phyloP scores from a whole-genome alignment of 805 yeast species.

The Teunomyces stri region DNA sequence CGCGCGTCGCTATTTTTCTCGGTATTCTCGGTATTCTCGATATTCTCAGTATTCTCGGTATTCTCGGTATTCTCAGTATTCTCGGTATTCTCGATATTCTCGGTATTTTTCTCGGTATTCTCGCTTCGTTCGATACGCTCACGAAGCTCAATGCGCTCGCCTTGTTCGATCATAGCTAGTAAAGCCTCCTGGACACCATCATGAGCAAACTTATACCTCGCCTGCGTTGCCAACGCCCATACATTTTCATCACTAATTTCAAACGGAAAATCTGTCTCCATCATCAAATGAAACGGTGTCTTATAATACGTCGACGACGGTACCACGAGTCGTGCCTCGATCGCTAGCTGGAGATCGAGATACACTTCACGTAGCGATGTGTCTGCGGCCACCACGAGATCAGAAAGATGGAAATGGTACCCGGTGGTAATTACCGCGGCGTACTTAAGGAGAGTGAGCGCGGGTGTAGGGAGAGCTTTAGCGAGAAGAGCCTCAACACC shows the following conservation, averaged over 20 bases:
- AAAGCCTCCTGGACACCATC: constrained; percentile 36
- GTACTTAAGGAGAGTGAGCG: constrained; percentile 27
- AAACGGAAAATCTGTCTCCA: constrained; percentile 23
- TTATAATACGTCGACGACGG: constrained; percentile 46
- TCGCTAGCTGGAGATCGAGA: constrained; percentile 29
- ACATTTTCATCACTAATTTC: constrained; percentile 29
- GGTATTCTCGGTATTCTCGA: too few relatives aligned
- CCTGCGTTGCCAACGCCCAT: constrained; percentile 32
- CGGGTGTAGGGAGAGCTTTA: constrained; percentile 14
- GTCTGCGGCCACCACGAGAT: constrained; percentile 37
- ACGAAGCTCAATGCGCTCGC: constrained; percentile 12
- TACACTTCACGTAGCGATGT: constrained; percentile 30
- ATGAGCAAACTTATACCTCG: constrained; percentile 41
- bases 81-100: too few relatives aligned
- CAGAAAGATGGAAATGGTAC: constrained; percentile 35
- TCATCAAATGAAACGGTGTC: constrained; percentile 43
- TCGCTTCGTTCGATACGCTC: too few relatives aligned
- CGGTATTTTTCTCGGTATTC: constrained; percentile 24
- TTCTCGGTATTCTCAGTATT: too few relatives aligned
- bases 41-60: too few relatives aligned
- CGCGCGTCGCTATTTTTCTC: too few relatives aligned
- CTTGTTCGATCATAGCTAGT: constrained; percentile 19
- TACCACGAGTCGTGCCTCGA: constrained; percentile 29
- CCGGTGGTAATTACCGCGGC: constrained; percentile 43
- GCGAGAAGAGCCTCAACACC: constrained; percentile 4